Evolutionary conservation across 1,139 yeast species (phyloP), one percentile per base, ranked within the genome.

Genomic region (Yamadazyma siamensis): DNA sequence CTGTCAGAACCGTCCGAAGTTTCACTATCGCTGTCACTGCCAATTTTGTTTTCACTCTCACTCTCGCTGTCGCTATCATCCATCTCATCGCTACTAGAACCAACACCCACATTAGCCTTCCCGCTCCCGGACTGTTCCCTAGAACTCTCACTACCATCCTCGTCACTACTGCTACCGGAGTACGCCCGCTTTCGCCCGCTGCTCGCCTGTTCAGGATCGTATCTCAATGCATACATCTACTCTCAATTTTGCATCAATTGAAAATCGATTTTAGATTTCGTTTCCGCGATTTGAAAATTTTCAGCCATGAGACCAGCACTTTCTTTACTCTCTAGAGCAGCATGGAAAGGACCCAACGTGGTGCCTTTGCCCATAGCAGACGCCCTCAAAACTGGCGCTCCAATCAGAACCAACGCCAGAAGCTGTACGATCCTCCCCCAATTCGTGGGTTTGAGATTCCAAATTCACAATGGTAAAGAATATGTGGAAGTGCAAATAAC

Each of bases 381-480:
- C 47, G 97, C 97, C 29, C 65, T 81, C 40, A 76, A 77, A 43
- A 80, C 80, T 36, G 85, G 85, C 15, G 75, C 86, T 4, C 95
- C 97, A 7, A 85, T 91, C 39, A 74, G 96, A 61, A 91, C 98
- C 16, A 87, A 88, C 50, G 96, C 96, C 27, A 75, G 98, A 54
- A 71, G 94, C 25, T 91, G 97, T 54, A 91, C 97, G 14, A 85
- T 91, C 35, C 66, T 91, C 33, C 98, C 98, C 14, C 94, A 86
- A 55, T 89, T 91, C 61, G 96, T 91, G 21, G 98, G 98, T 5
- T 69, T 88, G 38, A 83, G 80, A 50, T 91, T 91, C 59, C 95
- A 91, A 60, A 85, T 91, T 26, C 98, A 91, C 61, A 91, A 91
- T 59, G 98, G 98, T 22, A 85, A 83, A 57, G 95, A 88, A 44